phyloP scores from a whole-genome alignment of 257 asterid species.

The Solanum bulbocastanum region DNA sequence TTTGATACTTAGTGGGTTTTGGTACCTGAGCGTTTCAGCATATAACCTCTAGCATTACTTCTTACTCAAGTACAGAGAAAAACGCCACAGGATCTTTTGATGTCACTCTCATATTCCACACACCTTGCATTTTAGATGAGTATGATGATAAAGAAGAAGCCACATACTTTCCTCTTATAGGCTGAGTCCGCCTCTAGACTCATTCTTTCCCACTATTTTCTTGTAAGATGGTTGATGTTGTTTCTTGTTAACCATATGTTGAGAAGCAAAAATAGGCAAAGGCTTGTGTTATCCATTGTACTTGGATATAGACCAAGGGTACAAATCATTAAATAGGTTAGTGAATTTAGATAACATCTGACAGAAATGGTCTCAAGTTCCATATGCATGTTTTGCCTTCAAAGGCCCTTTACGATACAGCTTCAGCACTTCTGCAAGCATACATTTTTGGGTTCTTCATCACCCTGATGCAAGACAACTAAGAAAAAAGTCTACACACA shows the following conservation, averaged over 20 bases:
- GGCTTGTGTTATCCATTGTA: background rate
- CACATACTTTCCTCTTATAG: background rate
- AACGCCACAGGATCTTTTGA: background rate
- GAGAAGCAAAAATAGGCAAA: background rate
- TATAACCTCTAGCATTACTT: background rate
- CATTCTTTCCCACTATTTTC: background rate
- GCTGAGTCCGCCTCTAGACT: background rate
- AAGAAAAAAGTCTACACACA: background rate
- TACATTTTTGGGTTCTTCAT: background rate
- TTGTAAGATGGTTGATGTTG: background rate
- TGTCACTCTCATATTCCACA: background rate
- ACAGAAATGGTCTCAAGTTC: background rate
- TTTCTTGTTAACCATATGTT: background rate
- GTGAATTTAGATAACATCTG: background rate
- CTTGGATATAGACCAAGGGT: background rate
- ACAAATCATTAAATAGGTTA: background rate
- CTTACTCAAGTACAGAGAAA: background rate
- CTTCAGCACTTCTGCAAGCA: background rate
- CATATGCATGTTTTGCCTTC: background rate
- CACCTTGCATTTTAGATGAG: background rate
- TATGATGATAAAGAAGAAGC: background rate
- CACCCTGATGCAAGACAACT: background rate
- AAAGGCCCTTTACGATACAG: background rate
- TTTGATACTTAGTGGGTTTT: background rate
- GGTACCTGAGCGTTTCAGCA: background rate